Conservation (phyloP, 1,139 yeast species). For the Debaryomyces sp. region DNA sequence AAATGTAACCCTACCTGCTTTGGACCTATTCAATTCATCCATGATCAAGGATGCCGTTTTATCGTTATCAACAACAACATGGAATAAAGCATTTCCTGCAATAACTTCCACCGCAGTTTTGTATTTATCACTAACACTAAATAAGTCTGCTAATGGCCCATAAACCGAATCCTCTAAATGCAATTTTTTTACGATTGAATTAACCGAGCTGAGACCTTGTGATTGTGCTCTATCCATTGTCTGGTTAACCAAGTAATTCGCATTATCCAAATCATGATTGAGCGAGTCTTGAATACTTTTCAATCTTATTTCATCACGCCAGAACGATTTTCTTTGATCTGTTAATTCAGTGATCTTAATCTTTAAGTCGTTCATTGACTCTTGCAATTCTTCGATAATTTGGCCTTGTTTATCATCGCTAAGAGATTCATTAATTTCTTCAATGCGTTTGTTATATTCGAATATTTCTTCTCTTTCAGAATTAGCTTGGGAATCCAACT, state of each 20-base stretch:
- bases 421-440: constrained; percentile 35
- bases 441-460: constrained; percentile 42
- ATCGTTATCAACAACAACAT: constrained; percentile 87
- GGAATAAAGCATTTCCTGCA: constrained; percentile 85
- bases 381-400: constrained; percentile 30
- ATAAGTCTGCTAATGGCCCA: constrained; percentile 86
- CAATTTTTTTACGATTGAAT: constrained; percentile 56
- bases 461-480: constrained; percentile 20
- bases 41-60: constrained; percentile 78
- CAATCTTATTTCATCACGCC: constrained; percentile 79
- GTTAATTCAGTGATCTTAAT: constrained; percentile 45
- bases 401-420: constrained; percentile 20
- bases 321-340: constrained; percentile 69
- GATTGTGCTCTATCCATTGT: constrained; percentile 77
- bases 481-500: constrained; percentile 22
- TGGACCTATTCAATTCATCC: constrained; percentile 72
- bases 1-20: constrained; percentile 84
- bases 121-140: constrained; percentile 79
- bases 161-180: constrained; percentile 62
- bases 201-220: constrained; percentile 70
- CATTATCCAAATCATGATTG: constrained; percentile 54
- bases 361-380: constrained; percentile 41
- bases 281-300: constrained; percentile 59
- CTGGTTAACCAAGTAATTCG: constrained; percentile 63
- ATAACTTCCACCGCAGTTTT: constrained; percentile 85